Conservation (phyloP, 2,329 filamentous ascomycete genomes). For the Phialophora macrospora region DNA sequence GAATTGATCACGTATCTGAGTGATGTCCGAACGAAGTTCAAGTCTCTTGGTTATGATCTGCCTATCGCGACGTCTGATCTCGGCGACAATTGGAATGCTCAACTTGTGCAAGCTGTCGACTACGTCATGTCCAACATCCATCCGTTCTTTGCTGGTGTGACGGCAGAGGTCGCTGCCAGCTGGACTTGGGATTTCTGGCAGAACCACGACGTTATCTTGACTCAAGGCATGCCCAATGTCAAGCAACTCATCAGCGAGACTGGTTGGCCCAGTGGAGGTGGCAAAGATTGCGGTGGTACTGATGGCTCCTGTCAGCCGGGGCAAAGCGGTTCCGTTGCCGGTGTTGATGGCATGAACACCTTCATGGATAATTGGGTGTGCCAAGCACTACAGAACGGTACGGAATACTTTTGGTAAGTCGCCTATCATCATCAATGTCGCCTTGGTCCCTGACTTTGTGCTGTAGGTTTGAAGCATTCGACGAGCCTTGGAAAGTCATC, state of each 20-base stretch:
- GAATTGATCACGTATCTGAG: conserved; percentile 68
- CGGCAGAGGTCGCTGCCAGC: conserved; percentile 67
- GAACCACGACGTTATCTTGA: conserved; percentile 67
- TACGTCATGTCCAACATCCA: conserved; percentile 97
- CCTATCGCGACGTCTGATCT: conserved; percentile 87
- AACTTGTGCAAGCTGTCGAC: conserved; percentile 73
- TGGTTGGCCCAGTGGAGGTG: conserved; percentile 85
- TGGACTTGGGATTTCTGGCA: conserved; percentile 90
- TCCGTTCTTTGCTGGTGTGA: conserved; percentile 87
- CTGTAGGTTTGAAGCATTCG: conserved; percentile 83
- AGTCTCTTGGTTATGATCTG: conserved; percentile 67
- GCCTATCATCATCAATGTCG: neutral
- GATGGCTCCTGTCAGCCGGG: conserved; percentile 61
- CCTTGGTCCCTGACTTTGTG: conserved; percentile 32
- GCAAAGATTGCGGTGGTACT: conserved; percentile 70
- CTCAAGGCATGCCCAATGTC: conserved; percentile 59
- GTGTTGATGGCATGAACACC: conserved; percentile 78
- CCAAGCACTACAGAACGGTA: conserved; percentile 75
- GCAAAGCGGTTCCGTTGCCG: conserved; percentile 72
- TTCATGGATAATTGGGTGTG: conserved; percentile 89
- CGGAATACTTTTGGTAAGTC: conserved; percentile 86
- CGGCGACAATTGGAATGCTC: conserved; percentile 80
- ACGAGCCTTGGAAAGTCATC: conserved; percentile 89
- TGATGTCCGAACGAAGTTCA: conserved; percentile 74
- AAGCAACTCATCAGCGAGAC: conserved; percentile 87